Percentiles rank a stretch among this genome's conserved stretches.
These are phyloP conservation scores for Vanilla planifolia DNA, from an alignment of 106 monocot genomes.

Conservation along the genomic window DNA sequence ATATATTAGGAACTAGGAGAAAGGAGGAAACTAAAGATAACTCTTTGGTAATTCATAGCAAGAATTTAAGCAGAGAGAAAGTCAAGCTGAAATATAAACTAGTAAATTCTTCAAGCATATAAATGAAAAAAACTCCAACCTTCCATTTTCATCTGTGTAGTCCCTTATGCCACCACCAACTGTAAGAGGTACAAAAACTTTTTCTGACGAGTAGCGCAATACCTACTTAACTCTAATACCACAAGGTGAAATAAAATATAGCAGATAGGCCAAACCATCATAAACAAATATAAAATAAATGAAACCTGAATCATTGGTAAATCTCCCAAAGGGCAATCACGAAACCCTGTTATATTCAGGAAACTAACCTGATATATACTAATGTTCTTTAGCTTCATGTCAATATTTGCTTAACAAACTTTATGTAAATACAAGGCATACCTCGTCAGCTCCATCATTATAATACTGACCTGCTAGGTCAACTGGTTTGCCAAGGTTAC, in stretches of 20 bases:
- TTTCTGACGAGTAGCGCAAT: conserved; percentile 75
- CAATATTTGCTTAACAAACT: not conserved
- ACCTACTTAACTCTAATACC: conserved; percentile 39
- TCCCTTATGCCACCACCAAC: conserved; percentile 99
- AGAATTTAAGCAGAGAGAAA: too few species aligned
- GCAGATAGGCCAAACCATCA: not conserved
- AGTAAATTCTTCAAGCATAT: too few species aligned
- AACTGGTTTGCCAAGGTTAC: conserved; percentile 98
- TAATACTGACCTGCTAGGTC: conserved; percentile 94
- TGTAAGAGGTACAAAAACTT: conserved; percentile 94
- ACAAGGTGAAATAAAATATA: not conserved
- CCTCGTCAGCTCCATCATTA: conserved; percentile 98
- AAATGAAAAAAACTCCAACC: conserved; percentile 39
- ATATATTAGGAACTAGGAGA: too few species aligned
- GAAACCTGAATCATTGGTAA: conserved; percentile 93
- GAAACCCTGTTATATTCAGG: conserved; percentile 95
- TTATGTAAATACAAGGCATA: conserved; percentile 15
- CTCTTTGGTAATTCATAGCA: too few species aligned
- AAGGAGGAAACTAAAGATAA: too few species aligned
- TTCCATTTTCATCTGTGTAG: conserved; percentile 95
- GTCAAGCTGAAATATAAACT: too few species aligned
- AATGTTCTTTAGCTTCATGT: not conserved
- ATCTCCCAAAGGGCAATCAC: conserved; percentile 84
- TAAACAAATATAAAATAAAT: not conserved
- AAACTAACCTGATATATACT: conserved; percentile 76